Evolutionary conservation across 176 grass and related monocot species (phyloP), one percentile per base, ranked within the genome.

Genomic region (Lolium perenne): DNA sequence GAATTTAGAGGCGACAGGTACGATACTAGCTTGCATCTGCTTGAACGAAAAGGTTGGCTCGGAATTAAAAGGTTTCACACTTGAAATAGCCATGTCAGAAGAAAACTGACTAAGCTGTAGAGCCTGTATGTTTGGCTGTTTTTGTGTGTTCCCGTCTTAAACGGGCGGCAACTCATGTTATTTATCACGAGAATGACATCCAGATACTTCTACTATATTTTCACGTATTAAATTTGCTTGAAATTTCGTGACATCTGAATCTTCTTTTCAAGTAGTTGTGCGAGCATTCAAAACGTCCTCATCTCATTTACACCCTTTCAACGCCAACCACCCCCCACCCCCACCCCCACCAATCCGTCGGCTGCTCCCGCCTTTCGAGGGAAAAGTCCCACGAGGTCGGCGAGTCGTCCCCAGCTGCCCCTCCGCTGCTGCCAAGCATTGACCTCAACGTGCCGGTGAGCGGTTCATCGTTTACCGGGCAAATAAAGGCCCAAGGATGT

Each of bases 31-130:
- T 82, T 16, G 9, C 11, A 82, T 61, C 63, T 43, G 74, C 40
- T 73, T 73, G 64, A 67, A 73, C 53, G 62, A 51, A 78, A 77
- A 71, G 7, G 72, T 3, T 71, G n/a, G 58, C 59, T 35, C 0
- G 3, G 22, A 56, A 73, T 82, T 83, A 64, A 82, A 32, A 76
- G 50, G 22, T 21, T 69, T 71, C 62, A 78, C 79, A 63, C n/a
- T 21, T 71, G 4, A 45, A 20, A 10, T 60, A 18, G 18, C 8
- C 57, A n/a, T 60, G 57, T 20, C n/a, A 22, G 57, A 60, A 0
- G 8, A 22, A 10, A 60, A 58, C 20, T 10, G 4, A 22, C n/a
- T 2, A 60, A 60, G 0, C 22, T 60, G 22, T 60, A 60, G 57
- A 22, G 57, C 57, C n/a, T 21, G 20, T n/a, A 22, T 1, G 57